phyloP scores from a whole-genome alignment of 176 grass and related monocot species.

The Canna indica region DNA sequence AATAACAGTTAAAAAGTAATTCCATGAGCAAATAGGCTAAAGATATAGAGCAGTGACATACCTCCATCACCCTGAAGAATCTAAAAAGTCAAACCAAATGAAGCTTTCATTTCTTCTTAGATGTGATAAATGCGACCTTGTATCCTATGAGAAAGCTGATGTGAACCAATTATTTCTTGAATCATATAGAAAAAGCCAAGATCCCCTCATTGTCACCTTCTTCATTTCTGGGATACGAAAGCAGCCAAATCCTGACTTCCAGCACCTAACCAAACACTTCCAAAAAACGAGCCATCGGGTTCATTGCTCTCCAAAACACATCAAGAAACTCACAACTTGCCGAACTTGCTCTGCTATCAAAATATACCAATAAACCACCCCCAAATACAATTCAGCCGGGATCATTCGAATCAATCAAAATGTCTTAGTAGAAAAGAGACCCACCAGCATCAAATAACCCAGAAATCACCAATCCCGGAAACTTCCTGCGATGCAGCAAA shows the following conservation, averaged over 20 bases:
- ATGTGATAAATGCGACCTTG: neutral
- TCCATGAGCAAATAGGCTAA: neutral
- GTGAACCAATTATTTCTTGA: neutral
- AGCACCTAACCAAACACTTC: neutral
- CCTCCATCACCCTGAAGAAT: neutral
- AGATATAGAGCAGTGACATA: neutral
- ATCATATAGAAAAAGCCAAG: neutral
- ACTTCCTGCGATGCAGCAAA: neutral
- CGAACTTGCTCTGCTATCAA: neutral
- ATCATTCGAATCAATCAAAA: neutral
- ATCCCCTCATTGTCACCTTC: neutral
- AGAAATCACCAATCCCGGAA: neutral
- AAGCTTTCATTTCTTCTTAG: neutral
- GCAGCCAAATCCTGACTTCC: neutral
- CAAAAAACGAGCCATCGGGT: neutral
- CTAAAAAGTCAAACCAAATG: neutral
- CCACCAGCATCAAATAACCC: too few species aligned
- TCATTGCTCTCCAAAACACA: neutral
- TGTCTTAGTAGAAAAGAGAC: neutral
- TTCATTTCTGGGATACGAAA: neutral
- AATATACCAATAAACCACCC: neutral
- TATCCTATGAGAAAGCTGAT: too few species aligned
- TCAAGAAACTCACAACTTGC: neutral
- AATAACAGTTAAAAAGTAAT: too few species aligned
- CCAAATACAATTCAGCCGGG: neutral